These are phyloP conservation scores for Sugiyamaella neomexicana DNA, from an alignment of 1,139 yeast genomes.

Conservation along the genomic window DNA sequence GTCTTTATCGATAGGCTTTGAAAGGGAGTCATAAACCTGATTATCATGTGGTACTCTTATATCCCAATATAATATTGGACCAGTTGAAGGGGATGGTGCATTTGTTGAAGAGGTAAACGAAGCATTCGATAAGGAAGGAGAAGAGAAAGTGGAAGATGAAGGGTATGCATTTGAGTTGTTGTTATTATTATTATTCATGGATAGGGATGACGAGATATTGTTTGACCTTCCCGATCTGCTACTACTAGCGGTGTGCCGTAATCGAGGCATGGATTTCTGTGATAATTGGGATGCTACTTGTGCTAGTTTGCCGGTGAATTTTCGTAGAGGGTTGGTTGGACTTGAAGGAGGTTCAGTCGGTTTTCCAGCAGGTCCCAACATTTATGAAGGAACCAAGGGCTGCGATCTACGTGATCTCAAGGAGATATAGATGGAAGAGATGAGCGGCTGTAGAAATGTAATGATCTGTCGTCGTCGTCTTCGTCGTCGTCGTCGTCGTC, in stretches of 20 bases:
- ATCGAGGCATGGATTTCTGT: slow-evolving; percentile 12
- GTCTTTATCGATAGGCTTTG: neutral
- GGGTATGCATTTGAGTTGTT: neutral
- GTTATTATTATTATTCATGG: neutral
- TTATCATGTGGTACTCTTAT: slow-evolving; percentile 11
- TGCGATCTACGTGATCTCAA: neutral
- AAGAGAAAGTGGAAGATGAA: slow-evolving; percentile 1
- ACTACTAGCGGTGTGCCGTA: slow-evolving; percentile 9
- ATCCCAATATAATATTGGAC: slow-evolving; percentile 14
- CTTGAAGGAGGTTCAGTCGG: slow-evolving; percentile 15
- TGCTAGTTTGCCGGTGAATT: slow-evolving; percentile 15
- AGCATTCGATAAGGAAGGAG: slow-evolving; percentile 3
- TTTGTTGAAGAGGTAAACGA: neutral
- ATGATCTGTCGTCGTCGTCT: too few species aligned
- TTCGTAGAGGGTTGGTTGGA: slow-evolving; percentile 15
- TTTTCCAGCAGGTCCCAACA: slow-evolving; percentile 16
- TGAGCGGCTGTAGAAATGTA: neutral
- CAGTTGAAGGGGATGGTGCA: neutral
- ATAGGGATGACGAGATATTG: neutral
- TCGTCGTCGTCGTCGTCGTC: too few species aligned
- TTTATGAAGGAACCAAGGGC: neutral
- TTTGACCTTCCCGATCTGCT: neutral
- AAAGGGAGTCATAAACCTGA: slow-evolving; percentile 16
- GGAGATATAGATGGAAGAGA: neutral
- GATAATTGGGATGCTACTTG: slow-evolving; percentile 14